Base-by-base conservation (phyloP, 805 yeast species). In the Debaryomyces tyrocola region DNA sequence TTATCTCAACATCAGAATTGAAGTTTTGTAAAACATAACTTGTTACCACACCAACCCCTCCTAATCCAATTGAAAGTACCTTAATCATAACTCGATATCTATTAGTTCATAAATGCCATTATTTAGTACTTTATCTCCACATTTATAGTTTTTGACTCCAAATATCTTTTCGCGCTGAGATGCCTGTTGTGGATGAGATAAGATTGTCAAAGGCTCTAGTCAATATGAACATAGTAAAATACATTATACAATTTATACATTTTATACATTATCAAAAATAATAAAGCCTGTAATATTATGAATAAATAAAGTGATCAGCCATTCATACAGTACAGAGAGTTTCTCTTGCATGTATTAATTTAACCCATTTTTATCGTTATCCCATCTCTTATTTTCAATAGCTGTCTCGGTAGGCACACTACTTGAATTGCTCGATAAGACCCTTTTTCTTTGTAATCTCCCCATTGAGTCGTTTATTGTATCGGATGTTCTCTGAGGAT, bases 41-140 rank as follows among this genome's bases (percentile, higher is more conserved):
- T 2, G 67, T 64, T 21, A 67, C 58, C 6, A 60, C 49, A 6
- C 75, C 74, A 6, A 69, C 72, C 14, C 74, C 74, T 5, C 74
- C 75, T 2, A 66, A 55, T 4, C 75, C 74, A 20, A 69, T 52
- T 27, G 59, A 47, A 29, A 68, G 58, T 10, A 67, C 53, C 42
- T 54, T 61, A n/a, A 44, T 34, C 47, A 35, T 44, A n/a, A 28
- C 27, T 17, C 36, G 7, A 9, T 24, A 6, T 24, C 7, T 24
- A 3, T 24, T 6, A 24, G 2, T 24, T 24, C 10, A 24, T 24
- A 24, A 24, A 7, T 24, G 7, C 5, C 10, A 24, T 24, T 24
- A 24, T 24, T 7, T 24, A 24, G 27, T 24, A 24, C 27, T 24
- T 24, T 24, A 24, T 24, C 27, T 24, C 27, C 27, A 24, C 27